These are phyloP conservation scores for Babesia sp. DNA, from an alignment of 169 alveolate species.

Conservation along the genomic window DNA sequence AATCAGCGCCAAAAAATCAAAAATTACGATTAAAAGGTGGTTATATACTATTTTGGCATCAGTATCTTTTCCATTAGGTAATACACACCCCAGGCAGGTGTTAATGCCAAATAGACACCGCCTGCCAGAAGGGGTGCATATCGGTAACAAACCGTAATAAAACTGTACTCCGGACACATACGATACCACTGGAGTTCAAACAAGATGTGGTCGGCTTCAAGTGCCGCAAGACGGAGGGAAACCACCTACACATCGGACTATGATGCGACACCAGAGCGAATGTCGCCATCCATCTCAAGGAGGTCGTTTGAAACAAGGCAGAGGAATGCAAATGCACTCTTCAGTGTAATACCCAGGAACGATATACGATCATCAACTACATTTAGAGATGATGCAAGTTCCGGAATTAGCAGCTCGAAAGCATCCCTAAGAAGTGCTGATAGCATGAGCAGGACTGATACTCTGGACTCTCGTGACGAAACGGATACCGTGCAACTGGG, in stretches of 20 bases:
- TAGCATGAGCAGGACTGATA: background rate
- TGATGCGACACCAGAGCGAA: background rate
- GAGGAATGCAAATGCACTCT: background rate
- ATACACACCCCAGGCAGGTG: background rate
- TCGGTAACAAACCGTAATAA: too few relatives aligned
- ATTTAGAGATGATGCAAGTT: too few relatives aligned
- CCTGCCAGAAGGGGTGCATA: too few relatives aligned
- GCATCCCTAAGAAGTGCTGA: too few relatives aligned
- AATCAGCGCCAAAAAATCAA: background rate
- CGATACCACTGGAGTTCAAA: background rate
- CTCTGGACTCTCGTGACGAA: background rate
- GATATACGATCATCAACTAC: too few relatives aligned
- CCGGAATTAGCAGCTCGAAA: too few relatives aligned
- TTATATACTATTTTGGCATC: background rate
- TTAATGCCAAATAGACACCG: too few relatives aligned
- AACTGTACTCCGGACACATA: too few relatives aligned
- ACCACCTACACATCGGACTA: slow-evolving; percentile 5
- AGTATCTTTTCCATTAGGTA: background rate
- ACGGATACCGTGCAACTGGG: background rate
- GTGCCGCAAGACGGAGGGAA: background rate
- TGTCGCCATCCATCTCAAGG: background rate
- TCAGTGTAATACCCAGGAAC: too few relatives aligned
- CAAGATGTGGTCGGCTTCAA: background rate
- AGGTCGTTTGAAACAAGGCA: background rate
- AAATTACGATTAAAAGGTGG: background rate